Conservation (phyloP, 495 filamentous ascomycete species). For the Xylaria longipes region DNA sequence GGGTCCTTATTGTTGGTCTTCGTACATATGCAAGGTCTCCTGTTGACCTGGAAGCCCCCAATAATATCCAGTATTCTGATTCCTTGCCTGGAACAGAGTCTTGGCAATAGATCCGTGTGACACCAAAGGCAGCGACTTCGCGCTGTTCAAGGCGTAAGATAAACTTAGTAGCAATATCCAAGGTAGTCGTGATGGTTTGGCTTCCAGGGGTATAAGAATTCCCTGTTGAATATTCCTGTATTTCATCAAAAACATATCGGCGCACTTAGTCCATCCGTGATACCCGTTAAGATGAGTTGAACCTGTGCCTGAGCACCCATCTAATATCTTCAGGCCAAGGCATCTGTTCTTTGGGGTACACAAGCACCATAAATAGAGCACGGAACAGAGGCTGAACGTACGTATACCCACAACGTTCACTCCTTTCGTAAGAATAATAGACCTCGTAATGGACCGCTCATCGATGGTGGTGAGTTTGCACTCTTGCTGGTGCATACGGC, state of each 20-base stretch:
- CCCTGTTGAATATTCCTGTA: background rate
- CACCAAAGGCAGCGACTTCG: background rate
- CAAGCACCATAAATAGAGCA: background rate
- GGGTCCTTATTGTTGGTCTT: too few relatives aligned
- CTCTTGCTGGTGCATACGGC: background rate
- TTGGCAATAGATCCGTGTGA: too few relatives aligned
- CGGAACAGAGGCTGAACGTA: background rate
- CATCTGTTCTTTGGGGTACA: background rate
- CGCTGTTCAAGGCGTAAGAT: background rate
- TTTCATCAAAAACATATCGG: slow-evolving; percentile 1
- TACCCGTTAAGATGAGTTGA: background rate
- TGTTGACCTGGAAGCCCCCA: too few relatives aligned
- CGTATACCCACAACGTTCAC: background rate
- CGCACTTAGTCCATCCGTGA: background rate
- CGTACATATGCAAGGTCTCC: too few relatives aligned
- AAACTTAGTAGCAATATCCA: background rate
- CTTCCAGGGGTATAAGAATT: background rate
- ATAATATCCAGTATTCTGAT: too few relatives aligned
- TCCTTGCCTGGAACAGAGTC: too few relatives aligned
- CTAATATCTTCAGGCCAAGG: background rate
- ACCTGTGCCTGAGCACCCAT: background rate
- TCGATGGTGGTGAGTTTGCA: background rate
- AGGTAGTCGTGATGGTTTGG: slow-evolving; percentile 7
- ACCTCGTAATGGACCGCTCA: background rate
- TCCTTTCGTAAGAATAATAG: background rate